A percentile compares a stretch with the other conserved stretches of the same genome.
Conservation (phyloP, 2,329 filamentous ascomycete genomes). For the Aspergillus tubingensis region DNA sequence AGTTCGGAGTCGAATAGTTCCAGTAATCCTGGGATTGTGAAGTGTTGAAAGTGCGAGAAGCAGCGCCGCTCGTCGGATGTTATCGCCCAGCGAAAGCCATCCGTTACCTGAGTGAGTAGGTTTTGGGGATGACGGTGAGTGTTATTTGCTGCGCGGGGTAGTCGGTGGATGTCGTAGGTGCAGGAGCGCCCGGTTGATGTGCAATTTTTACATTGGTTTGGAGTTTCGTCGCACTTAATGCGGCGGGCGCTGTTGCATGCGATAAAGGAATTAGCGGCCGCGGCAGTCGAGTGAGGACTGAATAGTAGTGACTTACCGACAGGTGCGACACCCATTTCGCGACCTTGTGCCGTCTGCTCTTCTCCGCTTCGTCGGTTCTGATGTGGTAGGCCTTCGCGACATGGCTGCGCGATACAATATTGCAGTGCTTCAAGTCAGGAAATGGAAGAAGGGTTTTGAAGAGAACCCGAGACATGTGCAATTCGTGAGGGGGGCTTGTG, state of each 20-base stretch:
- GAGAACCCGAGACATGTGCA: too few species aligned
- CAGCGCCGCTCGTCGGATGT: conserved; percentile 10
- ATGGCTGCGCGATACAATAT: not conserved
- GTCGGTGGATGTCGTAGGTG: conserved; percentile 1
- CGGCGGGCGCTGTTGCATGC: not conserved
- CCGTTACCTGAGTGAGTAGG: not conserved
- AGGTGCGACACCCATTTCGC: conserved; percentile 8
- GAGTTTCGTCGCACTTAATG: conserved; percentile 4
- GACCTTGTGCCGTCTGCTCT: not conserved
- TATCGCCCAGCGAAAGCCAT: conserved; percentile 1
- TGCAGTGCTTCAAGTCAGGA: too few species aligned
- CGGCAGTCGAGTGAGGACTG: too few species aligned
- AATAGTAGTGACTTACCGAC: conserved; percentile 1
- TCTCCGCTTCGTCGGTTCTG: not conserved
- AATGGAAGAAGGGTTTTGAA: too few species aligned
- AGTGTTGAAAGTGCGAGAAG: conserved; percentile 9
- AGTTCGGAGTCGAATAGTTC: not conserved
- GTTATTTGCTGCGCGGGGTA: not conserved
- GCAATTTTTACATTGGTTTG: conserved; percentile 4
- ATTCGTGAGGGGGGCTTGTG: not conserved
- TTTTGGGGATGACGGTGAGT: too few species aligned
- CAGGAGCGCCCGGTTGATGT: conserved; percentile 6
- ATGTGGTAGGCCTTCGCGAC: not conserved
- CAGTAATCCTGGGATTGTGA: not conserved
- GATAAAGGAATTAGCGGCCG: not conserved